Base-by-base conservation (phyloP, 148 eudicot species). In the Salicornia ramosissima region DNA sequence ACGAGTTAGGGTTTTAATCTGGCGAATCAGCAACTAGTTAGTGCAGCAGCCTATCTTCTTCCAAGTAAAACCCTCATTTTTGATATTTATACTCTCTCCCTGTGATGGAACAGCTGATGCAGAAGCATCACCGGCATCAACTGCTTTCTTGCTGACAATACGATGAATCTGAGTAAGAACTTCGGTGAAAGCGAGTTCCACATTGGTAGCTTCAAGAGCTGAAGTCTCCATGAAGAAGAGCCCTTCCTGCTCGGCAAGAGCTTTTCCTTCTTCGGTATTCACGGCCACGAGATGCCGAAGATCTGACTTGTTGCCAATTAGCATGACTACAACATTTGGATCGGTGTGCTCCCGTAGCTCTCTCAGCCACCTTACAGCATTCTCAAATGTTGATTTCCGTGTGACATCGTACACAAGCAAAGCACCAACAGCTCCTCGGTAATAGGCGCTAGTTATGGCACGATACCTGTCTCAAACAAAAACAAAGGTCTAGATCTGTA, bases 371-470 rank as follows among this genome's bases (percentile, higher is more conserved):
- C 97, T 87, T 46, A 75, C 76, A 13, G 81, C 78, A 52, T 89
- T 91, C 81, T 91, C 95, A 47, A 88, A 91, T 9, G 97, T 91
- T 8, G 88, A 60, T 63, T 85, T 87, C 6, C 97, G 83, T 54
- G 97, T 89, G n/a, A 89, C 97, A 65, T 91, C 97, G 22, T 88
- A 89, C 12, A 91, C 92, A 0, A 91, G 95, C 51, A 91, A 60
- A 45, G 97, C 97, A 64, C 95, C 97, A 47, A 91, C 90, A 11
- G 97, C 95, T 77, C 97, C 97, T 71, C 97, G 80, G 58, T 91
- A 91, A 81, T 91, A 91, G 52, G 97, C 97, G 78, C 97, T 91
- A 16, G 95, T 89, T 68, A 91, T 89, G 77, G 97, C 97, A 30
- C 97, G 87, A 70, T 91, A 91, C 79, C 97, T 89, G 25, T 53